Percentiles rank a stretch among this genome's conserved stretches.
Evolutionary conservation across 306 rosid genomes (phyloP).

Genomic region (Chamaecrista fasciculata): DNA sequence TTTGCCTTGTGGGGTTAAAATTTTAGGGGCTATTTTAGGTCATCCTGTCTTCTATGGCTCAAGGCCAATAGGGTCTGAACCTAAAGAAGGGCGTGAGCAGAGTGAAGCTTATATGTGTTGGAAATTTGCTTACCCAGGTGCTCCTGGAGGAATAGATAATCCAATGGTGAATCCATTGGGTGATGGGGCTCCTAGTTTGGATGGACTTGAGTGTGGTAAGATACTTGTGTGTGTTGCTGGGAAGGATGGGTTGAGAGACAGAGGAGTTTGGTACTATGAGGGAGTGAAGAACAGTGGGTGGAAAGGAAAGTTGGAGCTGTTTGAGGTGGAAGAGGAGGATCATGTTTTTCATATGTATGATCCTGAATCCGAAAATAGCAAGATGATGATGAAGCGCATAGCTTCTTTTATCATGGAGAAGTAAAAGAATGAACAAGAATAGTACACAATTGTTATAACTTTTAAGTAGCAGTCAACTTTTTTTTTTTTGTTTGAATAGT

Average conservation of each 20-base stretch:
- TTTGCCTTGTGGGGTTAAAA: slow-evolving; percentile 28
- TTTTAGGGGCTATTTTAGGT: slow-evolving; percentile 29
- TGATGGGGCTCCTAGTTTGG: slow-evolving; percentile 34
- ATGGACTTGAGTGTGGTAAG: slow-evolving; percentile 34
- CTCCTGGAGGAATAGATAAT: slow-evolving; percentile 32
- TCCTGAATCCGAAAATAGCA: slow-evolving; percentile 4
- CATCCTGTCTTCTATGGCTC: slow-evolving; percentile 48
- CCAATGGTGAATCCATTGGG: slow-evolving; percentile 34
- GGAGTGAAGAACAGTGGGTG: slow-evolving; percentile 36
- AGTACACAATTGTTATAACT: too few species aligned
- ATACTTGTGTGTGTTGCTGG: slow-evolving; percentile 35
- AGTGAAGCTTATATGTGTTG: neutral
- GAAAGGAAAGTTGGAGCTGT: slow-evolving; percentile 30
- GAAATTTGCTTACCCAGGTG: slow-evolving; percentile 34
- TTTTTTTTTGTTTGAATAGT: too few species aligned
- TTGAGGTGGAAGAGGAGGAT: slow-evolving; percentile 27
- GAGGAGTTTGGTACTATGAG: slow-evolving; percentile 37
- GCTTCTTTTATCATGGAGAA: slow-evolving; percentile 12
- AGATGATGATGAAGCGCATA: neutral
- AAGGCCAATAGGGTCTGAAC: slow-evolving; percentile 26
- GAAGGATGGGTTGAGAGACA: slow-evolving; percentile 26
- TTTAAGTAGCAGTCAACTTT: too few species aligned
- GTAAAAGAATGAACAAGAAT: too few species aligned
- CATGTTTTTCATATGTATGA: slow-evolving; percentile 27
- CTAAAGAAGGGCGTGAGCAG: neutral